Conservation (phyloP, 1,284 basidiomycete species). For the Trichosporon sp. region DNA sequence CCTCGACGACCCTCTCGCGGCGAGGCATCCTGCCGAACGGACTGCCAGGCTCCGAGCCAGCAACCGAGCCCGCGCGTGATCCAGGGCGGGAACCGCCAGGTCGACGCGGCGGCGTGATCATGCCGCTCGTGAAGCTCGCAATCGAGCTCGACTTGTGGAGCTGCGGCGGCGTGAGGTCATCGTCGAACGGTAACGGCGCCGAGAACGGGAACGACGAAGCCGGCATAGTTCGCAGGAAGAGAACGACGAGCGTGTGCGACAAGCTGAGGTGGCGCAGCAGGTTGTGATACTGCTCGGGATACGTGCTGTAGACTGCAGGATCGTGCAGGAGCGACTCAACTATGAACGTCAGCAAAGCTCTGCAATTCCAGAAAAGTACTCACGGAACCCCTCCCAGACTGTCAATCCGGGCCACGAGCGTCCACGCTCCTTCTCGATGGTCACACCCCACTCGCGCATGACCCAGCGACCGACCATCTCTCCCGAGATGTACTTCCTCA, state of each 20-base stretch:
- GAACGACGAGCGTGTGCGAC: conserved; percentile 46
- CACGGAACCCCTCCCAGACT: conserved; percentile 50
- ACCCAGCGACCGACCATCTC: conserved; percentile 49
- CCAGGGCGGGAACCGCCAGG: conserved; percentile 24
- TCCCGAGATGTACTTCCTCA: conserved; percentile 40
- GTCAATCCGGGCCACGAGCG: conserved; percentile 47
- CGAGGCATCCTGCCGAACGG: conserved; percentile 28
- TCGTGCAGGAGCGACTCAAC: conserved; percentile 49
- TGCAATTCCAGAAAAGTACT: conserved; percentile 19
- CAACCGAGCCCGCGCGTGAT: conserved; percentile 30
- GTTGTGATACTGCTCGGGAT: conserved; percentile 43
- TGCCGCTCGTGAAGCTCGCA: conserved; percentile 24
- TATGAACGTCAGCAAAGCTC: conserved; percentile 20
- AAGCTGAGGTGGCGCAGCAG: conserved; percentile 46
- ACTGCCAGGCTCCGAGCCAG: conserved; percentile 29
- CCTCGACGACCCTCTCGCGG: conserved; percentile 43
- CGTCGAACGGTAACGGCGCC: conserved; percentile 45
- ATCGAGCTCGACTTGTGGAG: conserved; percentile 34
- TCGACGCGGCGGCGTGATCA: conserved; percentile 9
- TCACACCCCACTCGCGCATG: conserved; percentile 43
- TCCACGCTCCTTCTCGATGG: conserved; percentile 29
- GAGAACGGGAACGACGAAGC: conserved; percentile 36
- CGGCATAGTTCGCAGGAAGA: conserved; percentile 45
- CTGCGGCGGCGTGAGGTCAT: conserved; percentile 28
- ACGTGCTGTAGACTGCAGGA: conserved; percentile 44